These are phyloP conservation scores for Arachnopeziza araneosa DNA, from an alignment of 2,329 filamentous ascomycete genomes.

Conservation along the genomic window DNA sequence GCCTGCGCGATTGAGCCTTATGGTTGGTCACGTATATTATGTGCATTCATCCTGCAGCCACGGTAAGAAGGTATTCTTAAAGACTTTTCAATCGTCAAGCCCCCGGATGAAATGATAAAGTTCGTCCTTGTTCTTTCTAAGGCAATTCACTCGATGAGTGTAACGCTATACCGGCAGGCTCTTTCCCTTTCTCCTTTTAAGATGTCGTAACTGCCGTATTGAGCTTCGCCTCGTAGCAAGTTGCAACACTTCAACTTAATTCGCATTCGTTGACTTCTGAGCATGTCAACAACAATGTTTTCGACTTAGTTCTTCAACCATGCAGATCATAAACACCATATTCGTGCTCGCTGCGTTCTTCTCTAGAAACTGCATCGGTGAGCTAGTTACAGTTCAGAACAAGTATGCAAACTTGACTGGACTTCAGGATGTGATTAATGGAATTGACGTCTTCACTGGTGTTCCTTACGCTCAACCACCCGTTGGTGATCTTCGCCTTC, in stretches of 20 bases:
- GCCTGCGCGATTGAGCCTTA: not conserved
- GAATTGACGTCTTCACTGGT: conserved; percentile 35
- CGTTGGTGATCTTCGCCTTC: conserved; percentile 59
- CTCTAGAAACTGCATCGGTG: not conserved
- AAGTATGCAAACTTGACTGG: not conserved
- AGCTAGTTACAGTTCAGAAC: not conserved
- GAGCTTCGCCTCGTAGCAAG: not conserved
- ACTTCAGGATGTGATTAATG: not conserved
- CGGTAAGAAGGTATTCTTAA: no score
- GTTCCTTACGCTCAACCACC: conserved; percentile 73
- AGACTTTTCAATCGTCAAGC: not conserved
- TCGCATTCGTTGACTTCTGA: not conserved
- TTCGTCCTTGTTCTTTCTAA: not conserved
- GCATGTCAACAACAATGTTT: no score
- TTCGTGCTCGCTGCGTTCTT: not conserved
- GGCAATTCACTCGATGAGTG: not conserved
- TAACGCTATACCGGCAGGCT: not conserved
- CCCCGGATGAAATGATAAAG: not conserved
- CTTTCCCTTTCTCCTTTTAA: not conserved
- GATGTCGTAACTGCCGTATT: not conserved
- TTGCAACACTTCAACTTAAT: not conserved
- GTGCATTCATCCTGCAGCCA: not conserved
- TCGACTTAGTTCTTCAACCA: not conserved
- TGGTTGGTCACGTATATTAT: not conserved
- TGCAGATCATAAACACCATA: not conserved